Base-by-base conservation (phyloP, 192 early-diverging fungal species). In the Umbelopsis ramanniana region DNA sequence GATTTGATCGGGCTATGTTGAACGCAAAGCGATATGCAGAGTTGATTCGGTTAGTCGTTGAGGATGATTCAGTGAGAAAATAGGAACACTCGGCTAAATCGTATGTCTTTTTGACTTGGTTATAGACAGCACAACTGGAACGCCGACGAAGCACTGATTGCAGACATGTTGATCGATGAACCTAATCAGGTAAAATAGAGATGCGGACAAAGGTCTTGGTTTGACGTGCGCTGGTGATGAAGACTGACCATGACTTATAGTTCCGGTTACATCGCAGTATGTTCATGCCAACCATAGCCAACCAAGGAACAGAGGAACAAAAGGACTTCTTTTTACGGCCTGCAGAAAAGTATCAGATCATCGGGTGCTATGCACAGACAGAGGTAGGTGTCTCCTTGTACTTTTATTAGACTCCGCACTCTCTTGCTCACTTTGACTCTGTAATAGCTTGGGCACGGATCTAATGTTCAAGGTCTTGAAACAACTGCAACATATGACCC, bases 351-450 rank as follows among this genome's bases (percentile, higher is more conserved):
- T 90, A 93, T 79, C 86, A 91, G 75, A 92, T 96, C 55, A 90
- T 94, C 71, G 93, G 93, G 22, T 94, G 93, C 80, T 96, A 94
- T 66, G 92, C 93, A 50, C 94, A 96, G 74, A 96, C 94, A 1
- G 94, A 96, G 81, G 84, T 95, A 48, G 0, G 14, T 37, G 22
- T 23, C 12, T 43, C 23, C 50, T 70, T 47, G 29, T 0, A 63
- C 9, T 9, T 22, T 54, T 19, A 46, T 40, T 46, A 47, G 19
- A 22, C 46, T 24, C 29, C 48, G 37, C 47, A 14, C 6, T 29
- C 29, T 29, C 24, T 23, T 21, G 29, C 53, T 69, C 35, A 74
- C 21, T 75, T 52, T 0, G 14, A 35, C 35, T 63, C 17, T 29
- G 14, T 6, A 9, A 63, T 71, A 83, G 70, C 57, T 83, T 23